Evolutionary conservation across 1,284 basidiomycete species (phyloP).

Genomic region (Pseudozyma sp.): DNA sequence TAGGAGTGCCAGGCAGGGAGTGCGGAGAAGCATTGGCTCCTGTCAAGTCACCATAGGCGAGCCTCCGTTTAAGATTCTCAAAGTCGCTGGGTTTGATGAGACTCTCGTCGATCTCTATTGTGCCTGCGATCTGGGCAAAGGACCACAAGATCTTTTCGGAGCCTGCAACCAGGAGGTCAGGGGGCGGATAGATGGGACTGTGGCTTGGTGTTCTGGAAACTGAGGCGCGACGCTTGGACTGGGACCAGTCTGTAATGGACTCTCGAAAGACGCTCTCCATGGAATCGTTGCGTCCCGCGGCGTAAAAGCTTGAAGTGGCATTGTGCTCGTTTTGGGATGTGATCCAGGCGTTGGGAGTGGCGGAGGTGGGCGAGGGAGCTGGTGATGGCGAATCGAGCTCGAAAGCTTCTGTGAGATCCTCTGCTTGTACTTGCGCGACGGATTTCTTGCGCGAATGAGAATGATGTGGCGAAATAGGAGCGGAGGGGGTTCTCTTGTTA

Average conservation of each 20-base stretch:
- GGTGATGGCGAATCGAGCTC: constrained; percentile 44
- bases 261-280: constrained; percentile 69
- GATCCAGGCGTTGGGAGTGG: constrained; percentile 14
- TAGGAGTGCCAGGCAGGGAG: constrained; percentile 38
- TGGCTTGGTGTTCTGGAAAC: constrained; percentile 14
- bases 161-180: constrained; percentile 66
- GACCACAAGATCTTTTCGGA: constrained; percentile 84
- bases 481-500: constrained; percentile 23
- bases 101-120: constrained; percentile 72
- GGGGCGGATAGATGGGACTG: constrained; percentile 50
- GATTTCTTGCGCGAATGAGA: constrained; percentile 66
- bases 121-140: constrained; percentile 84
- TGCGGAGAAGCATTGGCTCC: constrained; percentile 53
- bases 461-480: constrained; percentile 46
- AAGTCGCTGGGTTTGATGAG: constrained; percentile 70
- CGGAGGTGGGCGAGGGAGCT: constrained; percentile 9
- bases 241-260: constrained; percentile 60
- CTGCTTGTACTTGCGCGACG: constrained; percentile 57
- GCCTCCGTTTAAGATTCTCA: constrained; percentile 66
- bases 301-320: constrained; percentile 55
- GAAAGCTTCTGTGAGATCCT: constrained; percentile 64
- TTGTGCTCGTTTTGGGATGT: constrained; percentile 7
- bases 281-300: constrained; percentile 64
- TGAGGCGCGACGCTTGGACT: constrained; percentile 22
- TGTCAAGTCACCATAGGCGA: constrained; percentile 62